Conservation (phyloP, 2,329 filamentous ascomycete genomes). For the Thelonectria blattea region DNA sequence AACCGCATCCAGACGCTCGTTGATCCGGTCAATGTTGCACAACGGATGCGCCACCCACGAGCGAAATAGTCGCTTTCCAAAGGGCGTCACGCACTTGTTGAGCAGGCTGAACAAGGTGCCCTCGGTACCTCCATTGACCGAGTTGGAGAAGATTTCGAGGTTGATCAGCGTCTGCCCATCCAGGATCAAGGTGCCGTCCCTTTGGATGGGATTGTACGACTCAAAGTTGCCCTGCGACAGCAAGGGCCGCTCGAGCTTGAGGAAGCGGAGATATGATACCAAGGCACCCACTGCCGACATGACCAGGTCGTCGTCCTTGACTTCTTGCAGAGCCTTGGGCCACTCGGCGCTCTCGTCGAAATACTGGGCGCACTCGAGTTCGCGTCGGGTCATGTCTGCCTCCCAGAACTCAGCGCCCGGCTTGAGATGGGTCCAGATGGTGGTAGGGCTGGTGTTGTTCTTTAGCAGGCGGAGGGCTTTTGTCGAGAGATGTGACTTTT, state of each 20-base stretch:
- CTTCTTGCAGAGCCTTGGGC: conserved; percentile 76
- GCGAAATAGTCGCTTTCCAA: conserved; percentile 93
- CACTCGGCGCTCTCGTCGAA: conserved; percentile 72
- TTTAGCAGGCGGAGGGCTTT: conserved; percentile 92
- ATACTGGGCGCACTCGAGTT: conserved; percentile 80
- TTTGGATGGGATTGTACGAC: conserved; percentile 88
- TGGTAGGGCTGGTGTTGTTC: conserved; percentile 91
- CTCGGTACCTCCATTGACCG: conserved; percentile 80
- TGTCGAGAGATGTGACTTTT: conserved; percentile 85
- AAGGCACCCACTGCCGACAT: conserved; percentile 94
- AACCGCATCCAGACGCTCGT: conserved; percentile 91
- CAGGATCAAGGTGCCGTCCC: conserved; percentile 88
- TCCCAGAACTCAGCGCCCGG: conserved; percentile 89
- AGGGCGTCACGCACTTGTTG: conserved; percentile 94
- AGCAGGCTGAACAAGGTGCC: conserved; percentile 90
- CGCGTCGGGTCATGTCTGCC: conserved; percentile 79
- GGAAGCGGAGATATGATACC: conserved; percentile 80
- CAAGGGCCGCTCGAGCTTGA: conserved; percentile 88
- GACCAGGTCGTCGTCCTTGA: conserved; percentile 76
- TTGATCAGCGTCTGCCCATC: conserved; percentile 98
- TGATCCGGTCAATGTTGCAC: conserved; percentile 85
- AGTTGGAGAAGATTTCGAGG: conserved; percentile 95
- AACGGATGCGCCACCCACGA: conserved; percentile 98
- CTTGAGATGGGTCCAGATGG: conserved; percentile 94
- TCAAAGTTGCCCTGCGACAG: conserved; percentile 90